Conservation (phyloP, 1,139 yeast species). For the Candida tetrigidarum region DNA sequence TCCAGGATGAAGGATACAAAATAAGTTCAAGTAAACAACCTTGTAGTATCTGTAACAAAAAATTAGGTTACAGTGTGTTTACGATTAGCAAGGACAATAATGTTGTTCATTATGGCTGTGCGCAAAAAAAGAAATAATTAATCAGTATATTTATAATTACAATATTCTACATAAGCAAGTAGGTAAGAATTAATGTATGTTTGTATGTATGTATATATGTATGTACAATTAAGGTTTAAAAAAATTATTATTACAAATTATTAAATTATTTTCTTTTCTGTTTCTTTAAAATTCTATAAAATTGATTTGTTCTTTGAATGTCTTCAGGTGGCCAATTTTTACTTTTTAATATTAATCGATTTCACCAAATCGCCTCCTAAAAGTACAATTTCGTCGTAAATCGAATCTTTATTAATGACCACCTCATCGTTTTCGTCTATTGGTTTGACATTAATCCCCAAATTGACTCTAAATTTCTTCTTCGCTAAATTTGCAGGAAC, state of each 20-base stretch:
- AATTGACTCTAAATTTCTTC: conserved; percentile 76
- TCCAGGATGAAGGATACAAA: conserved; percentile 39
- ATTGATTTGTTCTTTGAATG: neutral
- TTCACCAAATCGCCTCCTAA: conserved; percentile 74
- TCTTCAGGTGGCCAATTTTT: too few species aligned
- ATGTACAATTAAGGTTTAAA: conserved; percentile 5
- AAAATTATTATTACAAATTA: conserved; percentile 7
- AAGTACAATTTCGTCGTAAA: conserved; percentile 70
- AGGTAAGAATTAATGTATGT: neutral
- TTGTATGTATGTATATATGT: neutral
- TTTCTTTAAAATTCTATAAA: conserved; percentile 7
- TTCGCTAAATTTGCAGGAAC: conserved; percentile 61
- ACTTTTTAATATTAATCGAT: conserved; percentile 24
- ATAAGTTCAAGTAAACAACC: conserved; percentile 41
- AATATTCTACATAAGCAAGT: neutral
- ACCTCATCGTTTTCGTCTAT: conserved; percentile 54
- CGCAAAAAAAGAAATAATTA: conserved; percentile 8
- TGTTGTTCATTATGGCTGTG: conserved; percentile 75
- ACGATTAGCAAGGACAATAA: conserved; percentile 54
- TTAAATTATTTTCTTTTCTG: too few species aligned
- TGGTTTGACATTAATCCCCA: conserved; percentile 78
- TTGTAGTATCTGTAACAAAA: conserved; percentile 65
- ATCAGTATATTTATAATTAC: too few species aligned
- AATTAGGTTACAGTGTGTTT: conserved; percentile 66
- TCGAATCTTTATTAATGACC: conserved; percentile 74